Evolutionary conservation across 1,284 basidiomycete species (phyloP), one percentile per base, ranked within the genome.

Genomic region (Tilletia indica): DNA sequence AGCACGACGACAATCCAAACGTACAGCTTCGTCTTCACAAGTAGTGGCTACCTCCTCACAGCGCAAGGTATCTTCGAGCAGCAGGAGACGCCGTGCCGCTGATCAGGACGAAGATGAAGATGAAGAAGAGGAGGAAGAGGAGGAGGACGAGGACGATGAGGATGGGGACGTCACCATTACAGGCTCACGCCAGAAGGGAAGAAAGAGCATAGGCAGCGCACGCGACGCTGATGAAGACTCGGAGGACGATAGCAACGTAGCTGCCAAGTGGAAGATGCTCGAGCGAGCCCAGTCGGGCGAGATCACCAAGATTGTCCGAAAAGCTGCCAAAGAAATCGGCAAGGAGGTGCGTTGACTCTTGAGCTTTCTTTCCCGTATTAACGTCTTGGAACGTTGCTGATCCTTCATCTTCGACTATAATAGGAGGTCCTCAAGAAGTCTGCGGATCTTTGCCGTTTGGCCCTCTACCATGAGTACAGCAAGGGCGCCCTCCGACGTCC

Each of bases 381-480:
- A 8, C 42, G 42, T 51, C 5, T 39, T 39, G 36, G 45, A 5
- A 25, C 25, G 38, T 31, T 19, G n/a, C 39, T 25, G 2, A 11
- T 11, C 2, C n/a, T 54, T 42, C 16, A n/a, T 63, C 38, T 6
- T 51, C 48, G 54, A 25, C 67, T 4, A 69, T 54, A 6, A 8
- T 68, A 77, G 72, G 70, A 76, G 16, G 61, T 80, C 45, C 47
- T 76, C 3, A 72, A 76, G 48, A 79, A 77, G 47, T 73, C 73
- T 0, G 72, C 74, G 38, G 79, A 81, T 25, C 73, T 81, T 4
- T 78, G 72, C 45, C 71, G 80, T 12, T 70, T 76, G 39, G 77
- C 79, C 6, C 71, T 81, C 8, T 77, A 77, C 36, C 74, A 70
- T 70, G 80, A 81, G 42, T 77, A 78, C 47, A 67, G 70, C 16